Percentiles rank a stretch among this genome's conserved stretches.
phyloP scores from a whole-genome alignment of 768 basidiomycete genomes.

The Cubamyces lactineus region DNA sequence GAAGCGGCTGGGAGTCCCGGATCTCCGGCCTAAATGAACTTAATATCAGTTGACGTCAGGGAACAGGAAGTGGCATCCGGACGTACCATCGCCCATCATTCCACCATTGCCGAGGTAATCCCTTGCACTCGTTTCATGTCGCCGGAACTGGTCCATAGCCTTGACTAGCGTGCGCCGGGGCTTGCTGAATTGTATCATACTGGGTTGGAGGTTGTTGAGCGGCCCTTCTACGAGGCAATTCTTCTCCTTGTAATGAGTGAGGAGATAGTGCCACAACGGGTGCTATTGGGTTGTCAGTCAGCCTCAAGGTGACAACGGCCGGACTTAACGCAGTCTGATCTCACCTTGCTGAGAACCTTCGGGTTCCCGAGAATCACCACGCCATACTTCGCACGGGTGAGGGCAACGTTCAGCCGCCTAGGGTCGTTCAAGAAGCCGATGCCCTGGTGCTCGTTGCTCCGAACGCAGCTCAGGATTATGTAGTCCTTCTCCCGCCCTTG shows the following conservation, averaged over 20 bases:
- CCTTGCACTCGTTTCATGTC: slow-evolving; percentile 89
- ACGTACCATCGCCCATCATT: slow-evolving; percentile 57
- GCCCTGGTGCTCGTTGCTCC: slow-evolving; percentile 99
- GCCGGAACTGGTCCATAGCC: slow-evolving; percentile 90
- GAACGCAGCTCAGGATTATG: slow-evolving; percentile 95
- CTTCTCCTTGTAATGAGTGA: slow-evolving; percentile 99
- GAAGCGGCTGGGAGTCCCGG: slow-evolving; percentile 92
- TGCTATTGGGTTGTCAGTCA: slow-evolving; percentile 58
- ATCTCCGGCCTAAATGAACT: slow-evolving; percentile 55
- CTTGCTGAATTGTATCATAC: slow-evolving; percentile 99
- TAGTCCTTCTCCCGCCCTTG: slow-evolving; percentile 99
- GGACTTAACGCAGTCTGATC: slow-evolving; percentile 27
- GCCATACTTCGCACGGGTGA: slow-evolving; percentile 97
- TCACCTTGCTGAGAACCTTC: slow-evolving; percentile 97
- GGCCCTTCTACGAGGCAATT: slow-evolving; percentile 93
- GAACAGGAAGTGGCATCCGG: slow-evolving; percentile 11
- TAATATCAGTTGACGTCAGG: slow-evolving; percentile 22
- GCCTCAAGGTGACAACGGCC: slow-evolving; percentile 7
- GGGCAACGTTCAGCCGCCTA: slow-evolving; percentile 91
- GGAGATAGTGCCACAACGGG: slow-evolving; percentile 96
- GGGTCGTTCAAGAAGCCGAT: slow-evolving; percentile 99
- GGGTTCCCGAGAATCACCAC: slow-evolving; percentile 99
- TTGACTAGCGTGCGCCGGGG: slow-evolving; percentile 87
- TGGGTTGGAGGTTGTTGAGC: slow-evolving; percentile 91
- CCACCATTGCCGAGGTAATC: slow-evolving; percentile 60